A percentile compares a stretch with the other conserved stretches of the same genome.
Evolutionary conservation across 1,139 yeast genomes (phyloP).

Genomic region (Lodderomyces elongisporus): DNA sequence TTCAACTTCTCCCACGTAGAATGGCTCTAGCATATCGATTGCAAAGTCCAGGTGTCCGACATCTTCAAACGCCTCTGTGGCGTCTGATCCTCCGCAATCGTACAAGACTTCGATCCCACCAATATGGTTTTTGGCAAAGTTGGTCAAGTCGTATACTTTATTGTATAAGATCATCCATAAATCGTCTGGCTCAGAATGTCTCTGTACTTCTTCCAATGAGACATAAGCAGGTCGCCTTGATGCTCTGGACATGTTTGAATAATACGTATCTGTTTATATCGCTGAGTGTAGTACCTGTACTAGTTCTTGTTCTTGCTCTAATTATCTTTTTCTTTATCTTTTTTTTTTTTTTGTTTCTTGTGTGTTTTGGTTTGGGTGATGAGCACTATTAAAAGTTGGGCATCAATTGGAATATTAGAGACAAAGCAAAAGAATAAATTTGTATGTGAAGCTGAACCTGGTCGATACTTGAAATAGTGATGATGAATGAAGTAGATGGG

Average conservation of each 20-base stretch:
- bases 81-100: slow-evolving; percentile 73
- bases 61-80: slow-evolving; percentile 55
- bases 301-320: background rate
- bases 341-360: slow-evolving; percentile 1
- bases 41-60: slow-evolving; percentile 48
- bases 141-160: slow-evolving; percentile 56
- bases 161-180: slow-evolving; percentile 66
- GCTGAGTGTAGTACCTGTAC: no score
- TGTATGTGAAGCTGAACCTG: no score
- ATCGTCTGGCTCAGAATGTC: slow-evolving; percentile 44
- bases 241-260: slow-evolving; percentile 2
- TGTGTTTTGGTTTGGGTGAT: no score
- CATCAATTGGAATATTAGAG: no score
- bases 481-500: no score
- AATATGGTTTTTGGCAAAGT: slow-evolving; percentile 51
- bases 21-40: slow-evolving; percentile 35
- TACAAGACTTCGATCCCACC: slow-evolving; percentile 67
- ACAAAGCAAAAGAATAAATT: no score
- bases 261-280: no score
- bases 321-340: background rate
- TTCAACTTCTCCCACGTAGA: slow-evolving; percentile 26
- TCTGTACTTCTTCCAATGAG: slow-evolving; percentile 34
- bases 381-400: no score
- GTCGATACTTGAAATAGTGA: no score
- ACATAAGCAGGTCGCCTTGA: slow-evolving; percentile 8